phyloP scores from a whole-genome alignment of 305 asterid genomes.

The Fraxinus baroniana region DNA sequence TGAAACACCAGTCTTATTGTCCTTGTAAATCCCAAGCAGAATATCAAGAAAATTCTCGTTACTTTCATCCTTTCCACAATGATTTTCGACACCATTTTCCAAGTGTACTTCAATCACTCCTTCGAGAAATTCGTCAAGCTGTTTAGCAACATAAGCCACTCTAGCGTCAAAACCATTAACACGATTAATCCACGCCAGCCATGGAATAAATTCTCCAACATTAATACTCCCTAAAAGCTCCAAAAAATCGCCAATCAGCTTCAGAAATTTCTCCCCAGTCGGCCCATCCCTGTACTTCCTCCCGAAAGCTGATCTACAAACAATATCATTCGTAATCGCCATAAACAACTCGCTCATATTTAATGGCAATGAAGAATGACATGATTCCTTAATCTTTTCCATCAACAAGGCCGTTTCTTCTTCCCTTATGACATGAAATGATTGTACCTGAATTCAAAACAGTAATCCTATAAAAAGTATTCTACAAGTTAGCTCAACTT shows the following conservation, averaged over 20 bases:
- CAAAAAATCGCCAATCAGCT: not conserved
- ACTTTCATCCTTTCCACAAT: not conserved
- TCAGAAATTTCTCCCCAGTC: not conserved
- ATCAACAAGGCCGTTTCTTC: not conserved
- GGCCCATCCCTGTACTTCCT: not conserved
- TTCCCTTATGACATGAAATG: not conserved
- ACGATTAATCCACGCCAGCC: not conserved
- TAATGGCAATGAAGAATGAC: not conserved
- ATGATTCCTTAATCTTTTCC: not conserved
- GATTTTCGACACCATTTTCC: not conserved
- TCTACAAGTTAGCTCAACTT: no score
- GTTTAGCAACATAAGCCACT: not conserved
- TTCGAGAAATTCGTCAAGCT: conserved; percentile 1
- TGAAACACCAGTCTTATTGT: not conserved
- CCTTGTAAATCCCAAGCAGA: not conserved
- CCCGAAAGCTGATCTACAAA: not conserved
- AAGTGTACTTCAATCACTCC: not conserved
- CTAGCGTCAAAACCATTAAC: not conserved
- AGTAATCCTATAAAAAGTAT: no score
- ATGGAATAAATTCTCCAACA: not conserved
- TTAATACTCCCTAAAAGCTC: not conserved
- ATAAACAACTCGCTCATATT: not conserved
- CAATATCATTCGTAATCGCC: not conserved
- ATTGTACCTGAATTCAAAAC: not conserved
- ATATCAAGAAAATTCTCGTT: not conserved